These are phyloP conservation scores for Diospyros kaki DNA, from an alignment of 148 eudicot genomes.

Conservation along the genomic window DNA sequence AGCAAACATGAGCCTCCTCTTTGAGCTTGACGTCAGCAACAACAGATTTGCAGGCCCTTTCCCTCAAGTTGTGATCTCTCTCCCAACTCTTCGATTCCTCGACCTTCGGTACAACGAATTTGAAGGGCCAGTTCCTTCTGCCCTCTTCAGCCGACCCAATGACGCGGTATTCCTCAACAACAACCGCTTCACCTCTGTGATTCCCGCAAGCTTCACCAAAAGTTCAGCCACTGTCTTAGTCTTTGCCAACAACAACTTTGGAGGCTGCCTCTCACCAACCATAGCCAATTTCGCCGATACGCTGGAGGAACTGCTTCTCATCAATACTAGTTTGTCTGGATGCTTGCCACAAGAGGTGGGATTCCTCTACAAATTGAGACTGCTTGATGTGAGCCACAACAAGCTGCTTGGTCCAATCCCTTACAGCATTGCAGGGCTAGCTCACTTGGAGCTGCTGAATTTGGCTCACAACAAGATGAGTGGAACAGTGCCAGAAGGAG, in stretches of 20 bases:
- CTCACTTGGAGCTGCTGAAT: slow-evolving; percentile 53
- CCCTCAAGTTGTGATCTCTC: slow-evolving; percentile 51
- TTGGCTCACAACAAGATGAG: slow-evolving; percentile 57
- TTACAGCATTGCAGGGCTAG: slow-evolving; percentile 52
- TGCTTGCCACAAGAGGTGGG: slow-evolving; percentile 65
- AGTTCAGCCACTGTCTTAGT: slow-evolving; percentile 52
- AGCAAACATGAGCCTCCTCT: slow-evolving; percentile 40
- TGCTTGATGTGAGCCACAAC: slow-evolving; percentile 57
- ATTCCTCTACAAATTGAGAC: slow-evolving; percentile 46
- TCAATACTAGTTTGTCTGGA: slow-evolving; percentile 51
- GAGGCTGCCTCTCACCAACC: slow-evolving; percentile 57
- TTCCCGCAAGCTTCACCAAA: slow-evolving; percentile 44
- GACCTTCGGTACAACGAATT: slow-evolving; percentile 75
- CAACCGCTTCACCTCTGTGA: slow-evolving; percentile 44
- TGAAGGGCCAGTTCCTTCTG: slow-evolving; percentile 54
- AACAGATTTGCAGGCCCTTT: slow-evolving; percentile 71
- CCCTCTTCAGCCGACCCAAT: slow-evolving; percentile 36
- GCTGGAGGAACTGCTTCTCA: slow-evolving; percentile 53
- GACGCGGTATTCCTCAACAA: slow-evolving; percentile 67
- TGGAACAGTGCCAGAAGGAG: slow-evolving; percentile 48
- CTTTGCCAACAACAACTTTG: slow-evolving; percentile 57
- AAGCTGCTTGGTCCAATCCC: slow-evolving; percentile 53
- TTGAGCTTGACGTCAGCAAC: slow-evolving; percentile 62
- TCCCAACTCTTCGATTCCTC: slow-evolving; percentile 45
- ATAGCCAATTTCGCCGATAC: slow-evolving; percentile 53